phyloP scores from a whole-genome alignment of 23 red algal species.

The Pyropia haitanensis region DNA sequence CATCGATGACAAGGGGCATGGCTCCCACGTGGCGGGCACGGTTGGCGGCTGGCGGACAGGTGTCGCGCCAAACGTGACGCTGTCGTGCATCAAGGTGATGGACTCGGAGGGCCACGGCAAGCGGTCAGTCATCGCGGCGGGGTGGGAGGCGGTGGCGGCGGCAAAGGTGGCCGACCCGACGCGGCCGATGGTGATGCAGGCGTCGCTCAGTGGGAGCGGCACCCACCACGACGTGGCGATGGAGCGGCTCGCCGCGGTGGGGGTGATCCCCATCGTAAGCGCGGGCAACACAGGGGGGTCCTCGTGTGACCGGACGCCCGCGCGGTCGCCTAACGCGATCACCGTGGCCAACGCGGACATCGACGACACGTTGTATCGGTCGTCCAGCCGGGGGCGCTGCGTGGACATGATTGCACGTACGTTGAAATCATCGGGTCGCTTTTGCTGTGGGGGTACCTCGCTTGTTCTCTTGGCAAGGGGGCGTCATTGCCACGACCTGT shows the following conservation, averaged over 20 bases:
- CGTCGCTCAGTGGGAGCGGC: too few species aligned
- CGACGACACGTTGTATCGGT: slow-evolving; percentile 12
- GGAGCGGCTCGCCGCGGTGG: slow-evolving; percentile 3
- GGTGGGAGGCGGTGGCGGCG: too few species aligned
- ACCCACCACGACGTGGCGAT: slow-evolving; percentile 8
- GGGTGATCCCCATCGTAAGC: slow-evolving; percentile 31
- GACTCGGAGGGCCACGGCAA: too few species aligned
- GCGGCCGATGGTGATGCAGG: too few species aligned
- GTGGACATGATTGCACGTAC: slow-evolving; percentile 34
- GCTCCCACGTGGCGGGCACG: slow-evolving; percentile 35
- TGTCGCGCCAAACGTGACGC: too few species aligned
- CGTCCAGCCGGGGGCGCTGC: slow-evolving; percentile 23
- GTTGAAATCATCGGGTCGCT: slow-evolving; percentile 25
- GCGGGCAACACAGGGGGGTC: slow-evolving; percentile 32
- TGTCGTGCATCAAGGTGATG: too few species aligned
- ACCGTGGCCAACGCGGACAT: slow-evolving; percentile 32
- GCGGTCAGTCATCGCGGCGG: too few species aligned
- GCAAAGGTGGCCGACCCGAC: too few species aligned
- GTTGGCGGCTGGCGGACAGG: slow-evolving; percentile 13
- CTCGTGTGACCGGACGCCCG: slow-evolving; percentile 38
- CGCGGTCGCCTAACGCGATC: slow-evolving; percentile 14
- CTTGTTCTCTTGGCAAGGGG: too few species aligned
- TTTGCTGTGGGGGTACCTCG: too few species aligned
- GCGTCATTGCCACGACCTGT: too few species aligned
- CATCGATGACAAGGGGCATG: slow-evolving; percentile 31